Evolutionary conservation across 306 rosid genomes (phyloP).

Genomic region (Cicer chorassanicum): DNA sequence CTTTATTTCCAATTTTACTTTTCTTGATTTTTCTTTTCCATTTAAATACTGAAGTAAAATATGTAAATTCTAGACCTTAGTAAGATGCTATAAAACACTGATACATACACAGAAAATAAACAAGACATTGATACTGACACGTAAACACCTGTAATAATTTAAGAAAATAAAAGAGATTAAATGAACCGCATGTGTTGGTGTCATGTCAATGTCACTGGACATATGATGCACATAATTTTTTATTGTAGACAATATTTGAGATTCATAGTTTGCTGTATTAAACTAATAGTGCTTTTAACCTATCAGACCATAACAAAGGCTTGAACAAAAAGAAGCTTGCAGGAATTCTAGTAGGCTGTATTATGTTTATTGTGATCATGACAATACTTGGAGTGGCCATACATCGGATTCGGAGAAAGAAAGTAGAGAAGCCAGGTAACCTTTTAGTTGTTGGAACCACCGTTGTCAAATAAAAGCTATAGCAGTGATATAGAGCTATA

Average conservation of each 20-base stretch:
- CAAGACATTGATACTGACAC: no score
- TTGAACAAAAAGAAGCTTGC: constrained; percentile 38
- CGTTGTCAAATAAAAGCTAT: no score
- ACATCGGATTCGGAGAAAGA: constrained; percentile 13
- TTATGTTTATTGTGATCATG: constrained; percentile 1
- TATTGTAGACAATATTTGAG: background rate
- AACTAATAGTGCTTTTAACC: constrained; percentile 28
- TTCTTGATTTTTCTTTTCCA: background rate
- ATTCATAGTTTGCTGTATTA: background rate
- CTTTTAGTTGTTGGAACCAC: background rate
- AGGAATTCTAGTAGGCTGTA: constrained; percentile 37
- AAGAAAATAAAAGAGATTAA: no score
- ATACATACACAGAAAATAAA: no score
- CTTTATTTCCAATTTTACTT: background rate
- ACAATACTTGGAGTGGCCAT: constrained; percentile 31
- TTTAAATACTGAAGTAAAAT: background rate
- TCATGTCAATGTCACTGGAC: no score
- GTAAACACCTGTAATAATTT: no score
- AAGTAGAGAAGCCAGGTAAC: constrained; percentile 29
- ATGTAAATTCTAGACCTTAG: background rate
- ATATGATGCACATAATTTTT: no score
- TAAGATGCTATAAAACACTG: background rate
- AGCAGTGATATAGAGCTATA: no score
- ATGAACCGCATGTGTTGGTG: no score
- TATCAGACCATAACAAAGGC: constrained; percentile 29